These are phyloP conservation scores for Endocalyx cinctus DNA, from an alignment of 2,329 filamentous ascomycete species.

Conservation along the genomic window DNA sequence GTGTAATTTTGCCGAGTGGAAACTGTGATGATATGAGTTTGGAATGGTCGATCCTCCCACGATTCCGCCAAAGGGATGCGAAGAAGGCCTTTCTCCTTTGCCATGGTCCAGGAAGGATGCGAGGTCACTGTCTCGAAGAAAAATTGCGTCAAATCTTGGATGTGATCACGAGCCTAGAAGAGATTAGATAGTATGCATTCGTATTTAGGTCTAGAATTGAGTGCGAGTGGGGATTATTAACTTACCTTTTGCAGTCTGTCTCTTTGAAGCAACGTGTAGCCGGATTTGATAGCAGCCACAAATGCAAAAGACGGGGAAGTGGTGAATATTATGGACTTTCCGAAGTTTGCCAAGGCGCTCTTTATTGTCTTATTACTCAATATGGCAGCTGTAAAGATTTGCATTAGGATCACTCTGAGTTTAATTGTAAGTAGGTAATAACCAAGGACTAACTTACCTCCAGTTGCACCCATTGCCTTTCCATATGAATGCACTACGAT, in stretches of 20 bases:
- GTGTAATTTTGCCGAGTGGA: constrained; percentile 19
- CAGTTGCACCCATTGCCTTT: constrained; percentile 35
- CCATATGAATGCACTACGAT: constrained; percentile 48
- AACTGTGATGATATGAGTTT: constrained; percentile 27
- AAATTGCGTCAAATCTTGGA: constrained; percentile 21
- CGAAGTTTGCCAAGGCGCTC: constrained; percentile 15
- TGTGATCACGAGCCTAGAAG: constrained; percentile 11
- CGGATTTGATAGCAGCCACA: constrained; percentile 32
- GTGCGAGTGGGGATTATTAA: background rate
- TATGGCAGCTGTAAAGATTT: constrained; percentile 14
- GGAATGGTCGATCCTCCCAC: constrained; percentile 17
- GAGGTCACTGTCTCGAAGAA: constrained; percentile 23
- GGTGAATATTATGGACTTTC: constrained; percentile 37
- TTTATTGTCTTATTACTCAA: constrained; percentile 11
- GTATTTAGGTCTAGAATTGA: background rate
- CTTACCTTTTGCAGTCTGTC: constrained; percentile 25
- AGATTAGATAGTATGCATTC: constrained; percentile 1
- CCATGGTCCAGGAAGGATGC: constrained; percentile 20
- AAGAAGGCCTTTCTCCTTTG: constrained; percentile 22
- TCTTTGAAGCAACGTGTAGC: constrained; percentile 27
- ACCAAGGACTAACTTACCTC: constrained; percentile 9
- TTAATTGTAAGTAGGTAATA: too few relatives aligned
- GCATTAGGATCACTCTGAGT: too few relatives aligned
- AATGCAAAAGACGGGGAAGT: constrained; percentile 37
- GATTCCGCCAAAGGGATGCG: constrained; percentile 22